Evolutionary conservation across 2,329 filamentous ascomycete genomes (phyloP), one percentile per base, ranked within the genome.

Genomic region (Seiridium cupressi): DNA sequence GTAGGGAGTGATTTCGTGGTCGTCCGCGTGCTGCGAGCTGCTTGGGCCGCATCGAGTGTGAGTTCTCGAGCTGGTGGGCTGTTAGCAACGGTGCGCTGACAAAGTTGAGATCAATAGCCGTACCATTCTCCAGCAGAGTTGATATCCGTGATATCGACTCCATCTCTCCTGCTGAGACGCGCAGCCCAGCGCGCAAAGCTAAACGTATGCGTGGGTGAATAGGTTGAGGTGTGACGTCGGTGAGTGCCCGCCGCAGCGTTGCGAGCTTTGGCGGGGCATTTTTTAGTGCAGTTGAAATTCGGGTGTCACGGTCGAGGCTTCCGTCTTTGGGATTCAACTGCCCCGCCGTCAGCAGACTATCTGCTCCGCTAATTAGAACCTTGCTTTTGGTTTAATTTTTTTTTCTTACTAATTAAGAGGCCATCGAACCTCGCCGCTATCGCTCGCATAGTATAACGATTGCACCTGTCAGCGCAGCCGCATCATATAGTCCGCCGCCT

Each of bases 131-230:
- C 76, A 99, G 89, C 78, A 98, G 86, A 74, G 88, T 92, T 68
- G 93, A 96, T 76, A 99, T 96, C 71, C 91, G 87, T 65, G 94
- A 93, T 73, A 98, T 93, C 31, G 94, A 96, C 85, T 99, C 95
- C 95, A 99, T 99, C 55, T 49, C 35, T 55, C 38, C 55, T 8
- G 44, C 51, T 56, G 42, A 18, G 60, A 60, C 57, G 63, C 63
- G 64, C 64, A 70, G 63, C 18, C 53, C 63, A 67, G 68, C 69
- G 57, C 58, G 59, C 62, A 53, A 38, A n/a, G 38, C 31, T 6
- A n/a, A 6, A 46, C 7, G 18, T 13, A n/a, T 18, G 10, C 10
- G 49, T 53, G 49, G 32, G n/a, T 53, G 35, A n/a, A 35, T 53
- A 35, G 49, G 49, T 31, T 36, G 47, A 46, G 49, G 38, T 26